Conservation (phyloP, 1,139 yeast genomes). For the Magnusiomyces sp. region DNA sequence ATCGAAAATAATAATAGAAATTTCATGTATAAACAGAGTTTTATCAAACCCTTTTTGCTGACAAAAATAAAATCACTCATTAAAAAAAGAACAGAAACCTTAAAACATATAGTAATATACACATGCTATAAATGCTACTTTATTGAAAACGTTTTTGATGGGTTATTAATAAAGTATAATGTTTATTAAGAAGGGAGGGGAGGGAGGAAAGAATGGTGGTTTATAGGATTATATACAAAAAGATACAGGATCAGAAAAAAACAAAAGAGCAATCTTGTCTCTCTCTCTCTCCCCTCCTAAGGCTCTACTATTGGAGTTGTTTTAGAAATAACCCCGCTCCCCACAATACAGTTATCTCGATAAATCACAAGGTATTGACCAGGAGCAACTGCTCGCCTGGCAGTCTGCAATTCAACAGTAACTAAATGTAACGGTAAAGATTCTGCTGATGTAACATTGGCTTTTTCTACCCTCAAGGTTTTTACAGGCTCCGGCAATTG, state of each 20-base stretch:
- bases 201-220: too few relatives aligned
- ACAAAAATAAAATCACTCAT: too few relatives aligned
- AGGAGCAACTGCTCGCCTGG: constrained; percentile 72
- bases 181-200: neutral
- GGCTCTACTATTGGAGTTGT: neutral
- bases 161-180: neutral
- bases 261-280: too few relatives aligned
- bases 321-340: constrained; percentile 53
- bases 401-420: constrained; percentile 33
- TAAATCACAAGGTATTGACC: constrained; percentile 83
- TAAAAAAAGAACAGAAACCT: too few relatives aligned
- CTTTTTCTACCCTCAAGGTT: neutral
- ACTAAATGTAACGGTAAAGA: neutral
- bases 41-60: too few relatives aligned
- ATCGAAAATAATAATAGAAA: too few relatives aligned
- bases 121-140: too few relatives aligned
- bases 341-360: constrained; percentile 57
- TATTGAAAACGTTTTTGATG: too few relatives aligned
- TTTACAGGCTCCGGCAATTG: constrained; percentile 43
- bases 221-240: too few relatives aligned
- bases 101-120: too few relatives aligned
- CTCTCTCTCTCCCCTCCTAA: neutral
- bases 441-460: neutral
- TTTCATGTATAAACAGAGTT: too few relatives aligned
- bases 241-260: too few relatives aligned